These are phyloP conservation scores for Brassica balearica DNA, from an alignment of 441 rosid species.

Conservation along the genomic window DNA sequence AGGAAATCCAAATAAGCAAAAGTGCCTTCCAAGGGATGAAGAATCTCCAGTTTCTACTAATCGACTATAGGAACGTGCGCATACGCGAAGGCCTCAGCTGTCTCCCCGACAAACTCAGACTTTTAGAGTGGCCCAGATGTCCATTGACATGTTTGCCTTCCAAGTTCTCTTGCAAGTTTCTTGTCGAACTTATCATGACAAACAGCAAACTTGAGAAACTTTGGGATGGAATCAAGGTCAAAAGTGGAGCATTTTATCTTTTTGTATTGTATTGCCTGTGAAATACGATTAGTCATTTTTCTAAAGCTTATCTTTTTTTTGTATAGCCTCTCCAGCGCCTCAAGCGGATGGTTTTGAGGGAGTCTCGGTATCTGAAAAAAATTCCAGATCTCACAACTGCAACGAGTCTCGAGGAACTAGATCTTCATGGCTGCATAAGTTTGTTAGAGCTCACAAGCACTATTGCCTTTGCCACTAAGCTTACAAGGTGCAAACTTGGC, in stretches of 20 bases:
- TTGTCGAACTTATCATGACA: slow-evolving; percentile 26
- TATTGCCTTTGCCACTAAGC: slow-evolving; percentile 14
- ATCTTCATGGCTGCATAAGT: not conserved
- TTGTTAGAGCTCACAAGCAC: slow-evolving; percentile 16
- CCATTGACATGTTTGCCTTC: slow-evolving; percentile 36
- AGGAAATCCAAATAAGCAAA: not conserved
- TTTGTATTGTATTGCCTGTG: not conserved
- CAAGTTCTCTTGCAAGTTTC: slow-evolving; percentile 14
- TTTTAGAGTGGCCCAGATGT: slow-evolving; percentile 36
- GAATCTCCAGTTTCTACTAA: slow-evolving; percentile 40
- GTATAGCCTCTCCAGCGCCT: slow-evolving; percentile 27
- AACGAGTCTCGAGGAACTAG: not conserved
- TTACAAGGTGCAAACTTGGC: slow-evolving; percentile 4
- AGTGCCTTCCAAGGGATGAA: slow-evolving; percentile 39
- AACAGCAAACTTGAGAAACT: slow-evolving; percentile 32
- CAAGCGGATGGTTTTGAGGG: slow-evolving; percentile 15
- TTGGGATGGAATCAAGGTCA: slow-evolving; percentile 34
- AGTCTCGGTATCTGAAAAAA: too few species aligned
- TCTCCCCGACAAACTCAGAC: slow-evolving; percentile 42
- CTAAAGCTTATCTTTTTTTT: not conserved
- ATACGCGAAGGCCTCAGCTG: slow-evolving; percentile 9
- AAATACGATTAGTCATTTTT: not conserved
- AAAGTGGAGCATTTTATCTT: too few species aligned
- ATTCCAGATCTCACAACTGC: too few species aligned
- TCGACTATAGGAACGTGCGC: not conserved